Evolutionary conservation across 768 basidiomycete genomes (phyloP).

Genomic region (Leccinum uliginosum): DNA sequence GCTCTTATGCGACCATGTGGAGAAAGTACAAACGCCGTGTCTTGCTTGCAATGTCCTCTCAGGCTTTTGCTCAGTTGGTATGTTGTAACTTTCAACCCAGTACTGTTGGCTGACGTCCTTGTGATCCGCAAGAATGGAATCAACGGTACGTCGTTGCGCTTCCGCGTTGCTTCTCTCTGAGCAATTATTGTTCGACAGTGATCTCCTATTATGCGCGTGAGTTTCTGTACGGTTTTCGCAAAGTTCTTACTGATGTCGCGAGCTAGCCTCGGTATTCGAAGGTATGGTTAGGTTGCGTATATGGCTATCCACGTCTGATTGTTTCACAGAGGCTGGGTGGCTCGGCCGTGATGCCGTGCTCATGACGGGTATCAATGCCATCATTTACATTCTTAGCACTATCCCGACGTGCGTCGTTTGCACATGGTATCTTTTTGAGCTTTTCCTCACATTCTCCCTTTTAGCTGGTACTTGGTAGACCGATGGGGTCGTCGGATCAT

Average conservation of each 20-base stretch:
- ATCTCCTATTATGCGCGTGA: constrained; percentile 93
- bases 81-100: constrained; percentile 27
- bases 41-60: constrained; percentile 90
- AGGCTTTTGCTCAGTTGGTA: constrained; percentile 92
- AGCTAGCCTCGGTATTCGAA: constrained; percentile 83
- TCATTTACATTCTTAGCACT: constrained; percentile 76
- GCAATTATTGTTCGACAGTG: constrained; percentile 41
- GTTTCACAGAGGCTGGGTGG: constrained; percentile 82
- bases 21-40: constrained; percentile 81
- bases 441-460: constrained; percentile 7
- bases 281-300: constrained; percentile 38
- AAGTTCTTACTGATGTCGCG: constrained; percentile 9
- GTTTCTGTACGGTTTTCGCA: constrained; percentile 24
- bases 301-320: constrained; percentile 2
- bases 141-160: constrained; percentile 55
- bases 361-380: constrained; percentile 92
- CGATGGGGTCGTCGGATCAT: constrained; percentile 87
- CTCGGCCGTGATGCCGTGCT: constrained; percentile 88
- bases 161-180: constrained; percentile 3
- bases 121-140: constrained; percentile 73
- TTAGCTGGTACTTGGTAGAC: constrained; percentile 91
- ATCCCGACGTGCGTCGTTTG: constrained; percentile 69
- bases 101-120: constrained; percentile 1
- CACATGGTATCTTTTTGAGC: neutral
- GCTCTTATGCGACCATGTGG: constrained; percentile 84